Conservation (phyloP, 495 filamentous ascomycete genomes). For the Venustampulla echinocandica region DNA sequence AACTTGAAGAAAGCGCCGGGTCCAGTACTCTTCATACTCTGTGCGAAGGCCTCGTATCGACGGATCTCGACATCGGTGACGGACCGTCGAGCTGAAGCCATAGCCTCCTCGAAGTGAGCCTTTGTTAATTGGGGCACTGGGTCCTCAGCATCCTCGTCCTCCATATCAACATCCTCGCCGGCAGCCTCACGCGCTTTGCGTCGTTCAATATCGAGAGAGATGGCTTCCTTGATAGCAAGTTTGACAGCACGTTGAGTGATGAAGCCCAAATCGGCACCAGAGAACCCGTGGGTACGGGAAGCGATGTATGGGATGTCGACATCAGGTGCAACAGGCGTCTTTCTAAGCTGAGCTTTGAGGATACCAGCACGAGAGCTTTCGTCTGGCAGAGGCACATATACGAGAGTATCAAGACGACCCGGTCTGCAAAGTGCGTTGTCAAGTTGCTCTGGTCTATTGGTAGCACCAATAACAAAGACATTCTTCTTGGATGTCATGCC, state of each 20-base stretch:
- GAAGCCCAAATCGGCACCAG: slow-evolving; percentile 98
- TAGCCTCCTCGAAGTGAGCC: slow-evolving; percentile 97
- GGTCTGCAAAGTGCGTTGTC: slow-evolving; percentile 97
- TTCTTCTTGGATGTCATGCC: slow-evolving; percentile 99
- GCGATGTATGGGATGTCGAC: slow-evolving; percentile 88
- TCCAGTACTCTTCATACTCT: slow-evolving; percentile 96
- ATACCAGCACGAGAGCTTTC: slow-evolving; percentile 80
- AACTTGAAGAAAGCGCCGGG: slow-evolving; percentile 96
- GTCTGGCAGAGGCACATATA: slow-evolving; percentile 95
- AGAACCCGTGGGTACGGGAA: slow-evolving; percentile 96
- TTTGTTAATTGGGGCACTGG: slow-evolving; percentile 94
- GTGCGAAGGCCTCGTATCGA: slow-evolving; percentile 95
- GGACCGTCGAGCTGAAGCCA: slow-evolving; percentile 84
- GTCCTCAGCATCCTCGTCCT: slow-evolving; percentile 73
- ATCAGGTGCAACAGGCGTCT: slow-evolving; percentile 85
- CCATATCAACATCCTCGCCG: slow-evolving; percentile 75
- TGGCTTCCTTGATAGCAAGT: slow-evolving; percentile 98
- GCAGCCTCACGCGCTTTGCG: slow-evolving; percentile 79
- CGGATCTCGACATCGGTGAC: slow-evolving; percentile 96
- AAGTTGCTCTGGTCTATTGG: slow-evolving; percentile 96
- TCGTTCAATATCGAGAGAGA: slow-evolving; percentile 78
- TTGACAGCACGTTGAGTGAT: slow-evolving; percentile 98
- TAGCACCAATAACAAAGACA: slow-evolving; percentile 98
- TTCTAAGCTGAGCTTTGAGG: slow-evolving; percentile 92
- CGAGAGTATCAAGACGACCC: slow-evolving; percentile 94